Evolutionary conservation across 176 grass and related monocot species (phyloP), one percentile per base, ranked within the genome.

Genomic region (Canna indica): DNA sequence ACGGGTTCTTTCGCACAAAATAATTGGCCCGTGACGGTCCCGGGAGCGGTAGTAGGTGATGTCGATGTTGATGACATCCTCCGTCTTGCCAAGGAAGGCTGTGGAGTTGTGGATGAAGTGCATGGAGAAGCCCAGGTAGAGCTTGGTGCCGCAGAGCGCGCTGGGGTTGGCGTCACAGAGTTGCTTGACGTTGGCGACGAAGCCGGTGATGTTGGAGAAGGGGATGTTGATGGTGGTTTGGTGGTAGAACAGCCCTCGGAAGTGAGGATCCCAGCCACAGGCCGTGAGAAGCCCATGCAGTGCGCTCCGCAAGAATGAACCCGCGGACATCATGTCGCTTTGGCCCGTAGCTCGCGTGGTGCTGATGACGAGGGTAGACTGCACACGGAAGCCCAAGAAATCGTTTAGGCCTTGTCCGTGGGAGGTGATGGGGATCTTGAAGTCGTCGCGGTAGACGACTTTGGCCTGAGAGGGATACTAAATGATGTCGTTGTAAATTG

Each of bases 371-470:
- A 76, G 45, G 1, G 77, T 74, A 17, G 82, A 17, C 4, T 81
- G 85, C 25, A 85, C 61, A 28, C 77, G 82, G 68, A 88, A 93
- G 34, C 90, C 90, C 45, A 86, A 53, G 71, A 88, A 93, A 62
- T 88, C 72, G 34, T 83, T 63, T 24, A 69, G 62, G 57, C 85
- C 85, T 0, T 79, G 76, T 41, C 85, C 90, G 3, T 80, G 30
- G 9, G 76, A 53, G 33, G 35, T 64, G 59, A 85, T 71, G 17
- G 77, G 85, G 29, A 93, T 46, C 11, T 83, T 83, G 71, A 8
- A 39, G 27, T 93, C 90, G 17, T 81, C 25, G n/a, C 90, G 83
- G 77, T 93, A 93, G 36, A 88, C 14, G 2, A 85, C 90, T 0
- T 58, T 80, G 0, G 71, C 45, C 25, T 79, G 75, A 0, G 83